phyloP scores from a whole-genome alignment of 1,284 basidiomycete species.

The Hemileia vastatrix region DNA sequence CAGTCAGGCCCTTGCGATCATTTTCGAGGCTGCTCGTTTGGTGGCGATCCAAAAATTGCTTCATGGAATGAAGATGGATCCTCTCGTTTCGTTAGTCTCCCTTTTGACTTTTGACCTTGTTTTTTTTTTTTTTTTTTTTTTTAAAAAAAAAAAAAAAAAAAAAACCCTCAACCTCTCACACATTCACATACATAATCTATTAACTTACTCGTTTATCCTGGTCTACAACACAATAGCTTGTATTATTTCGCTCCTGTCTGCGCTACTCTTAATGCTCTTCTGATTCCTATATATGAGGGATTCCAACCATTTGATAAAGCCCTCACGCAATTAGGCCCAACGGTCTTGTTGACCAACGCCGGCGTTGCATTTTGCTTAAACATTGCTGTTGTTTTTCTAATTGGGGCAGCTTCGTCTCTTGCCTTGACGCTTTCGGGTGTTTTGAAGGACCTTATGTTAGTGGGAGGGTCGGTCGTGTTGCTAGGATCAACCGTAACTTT shows the following conservation, averaged over 20 bases:
- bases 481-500: constrained; percentile 47
- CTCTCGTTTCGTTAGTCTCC: constrained; percentile 30
- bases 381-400: constrained; percentile 48
- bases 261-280: constrained; percentile 46
- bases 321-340: constrained; percentile 45
- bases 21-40: constrained; percentile 33
- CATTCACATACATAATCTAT: too few species aligned
- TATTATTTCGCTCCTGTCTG: constrained; percentile 37
- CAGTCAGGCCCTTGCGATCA: constrained; percentile 32
- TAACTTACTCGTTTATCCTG: too few species aligned
- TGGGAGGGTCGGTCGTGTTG: constrained; percentile 46
- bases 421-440: constrained; percentile 47
- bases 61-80: constrained; percentile 37
- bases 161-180: too few species aligned
- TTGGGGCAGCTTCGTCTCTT: constrained; percentile 46
- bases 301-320: constrained; percentile 45
- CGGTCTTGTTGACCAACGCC: constrained; percentile 48
- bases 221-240: too few species aligned
- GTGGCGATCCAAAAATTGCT: constrained; percentile 38
- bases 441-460: constrained; percentile 48
- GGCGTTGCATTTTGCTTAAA: constrained; percentile 49
- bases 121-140: too few species aligned
- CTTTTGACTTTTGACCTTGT: background rate
- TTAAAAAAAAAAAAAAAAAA: too few species aligned
- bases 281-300: constrained; percentile 49